Base-by-base conservation (phyloP, 306 rosid genomes). In the Lupinus albus region DNA sequence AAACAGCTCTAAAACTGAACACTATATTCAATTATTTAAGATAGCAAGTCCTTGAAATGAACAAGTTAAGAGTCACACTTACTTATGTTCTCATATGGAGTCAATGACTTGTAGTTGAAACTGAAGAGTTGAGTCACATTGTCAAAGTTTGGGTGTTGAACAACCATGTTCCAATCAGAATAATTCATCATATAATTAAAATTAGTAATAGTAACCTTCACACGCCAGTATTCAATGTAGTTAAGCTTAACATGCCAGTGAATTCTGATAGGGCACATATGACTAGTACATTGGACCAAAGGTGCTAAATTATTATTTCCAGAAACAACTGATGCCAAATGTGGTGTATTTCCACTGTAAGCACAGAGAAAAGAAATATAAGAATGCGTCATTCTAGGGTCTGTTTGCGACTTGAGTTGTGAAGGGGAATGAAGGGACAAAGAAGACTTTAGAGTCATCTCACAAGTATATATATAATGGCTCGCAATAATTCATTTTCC, bases 201-300 rank as follows among this genome's bases (percentile, higher is more conserved):
- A 77, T 91, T 91, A 61, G 87, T 84, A 42, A 91, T 50, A 0
- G 95, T 83, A 72, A 89, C 76, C 82, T 91, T 91, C 72, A 82
- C 97, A 7, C 95, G 88, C 96, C 96, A 91, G 61, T 89, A 91
- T 45, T 87, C 88, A 71, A 76, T 73, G 88, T 91, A 91, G 79
- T 89, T 88, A 41, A 87, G 57, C 65, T 88, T 91, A 68, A 91
- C 82, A 56, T 91, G 97, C 96, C 97, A 91, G 78, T 91, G 97
- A 77, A 91, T 77, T 65, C 96, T 82, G 60, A 91, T 56, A 1
- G 97, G 97, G 67, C 97, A 91, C 97, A 89, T 89, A 54, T 91
- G 97, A 14, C 76, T 58, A 1, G 97, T 91, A 65, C 97, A 91
- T 68, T 72, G 91, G 70, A 91, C 90, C 73, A 88, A 69, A 73